Base-by-base conservation (phyloP, 495 filamentous ascomycete species). In the Letharia lupina region DNA sequence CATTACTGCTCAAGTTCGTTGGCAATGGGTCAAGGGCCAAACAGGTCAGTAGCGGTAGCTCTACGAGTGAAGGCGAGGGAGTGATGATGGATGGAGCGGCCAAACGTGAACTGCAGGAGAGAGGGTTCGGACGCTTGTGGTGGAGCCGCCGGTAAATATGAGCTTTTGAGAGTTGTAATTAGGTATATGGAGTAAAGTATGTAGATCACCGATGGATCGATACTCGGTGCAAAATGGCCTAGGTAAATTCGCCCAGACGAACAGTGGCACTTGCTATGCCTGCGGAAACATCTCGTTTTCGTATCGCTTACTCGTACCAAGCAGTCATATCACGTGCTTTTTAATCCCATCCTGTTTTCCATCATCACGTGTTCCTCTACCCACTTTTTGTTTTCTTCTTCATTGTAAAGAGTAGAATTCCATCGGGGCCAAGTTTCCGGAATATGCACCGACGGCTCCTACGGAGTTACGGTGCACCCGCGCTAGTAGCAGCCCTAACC, bases 41-140 rank as follows among this genome's bases (percentile, higher is more conserved):
- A 70, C 75, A 77, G 56, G 69, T 73, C 61, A 80, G 79, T 59
- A 76, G 73, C 64, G 69, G 70, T 7, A 82, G 79, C 64, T 78
- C 77, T 16, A 71, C 73, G 13, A 75, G 65, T 37, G 74, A 78
- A 20, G 71, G 71, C 13, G 73, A 75, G 8, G 79, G 79, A 62
- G 80, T 79, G 41, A 82, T 83, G 60, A 73, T 86, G 65, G 89
- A 92, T 75, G 88, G 86, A 28, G 89, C 89, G 37, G 89, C 87
- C 12, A 82, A 83, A 56, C 79, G 89, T 9, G 89, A 93, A 76
- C 67, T 77, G 33, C 74, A 84, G 57, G 86, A 91, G 77, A 79
- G 89, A 61, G 89, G 89, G 2, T 82, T 91, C 61, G 77, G 80
- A 50, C 80, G 86, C 54, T 75, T 90, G 73, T 83, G 83, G 81